These are phyloP conservation scores for Stagonosporopsis vannaccii DNA, from an alignment of 2,329 filamentous ascomycete genomes.

Conservation along the genomic window DNA sequence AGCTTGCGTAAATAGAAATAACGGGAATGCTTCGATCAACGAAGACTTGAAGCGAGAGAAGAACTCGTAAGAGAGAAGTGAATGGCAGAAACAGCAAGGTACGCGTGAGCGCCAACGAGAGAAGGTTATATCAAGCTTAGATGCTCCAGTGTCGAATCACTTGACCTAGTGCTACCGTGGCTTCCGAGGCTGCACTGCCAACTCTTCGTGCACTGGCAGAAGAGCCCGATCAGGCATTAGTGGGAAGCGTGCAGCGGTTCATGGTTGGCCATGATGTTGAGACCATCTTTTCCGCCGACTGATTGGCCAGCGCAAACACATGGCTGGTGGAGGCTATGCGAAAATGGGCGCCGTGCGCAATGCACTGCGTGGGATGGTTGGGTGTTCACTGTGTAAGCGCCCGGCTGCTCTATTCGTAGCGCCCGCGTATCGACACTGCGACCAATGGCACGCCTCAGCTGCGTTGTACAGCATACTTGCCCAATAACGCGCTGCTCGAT, in stretches of 20 bases:
- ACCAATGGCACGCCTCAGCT: constrained; percentile 36
- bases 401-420: constrained; percentile 42
- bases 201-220: constrained; percentile 41
- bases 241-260: constrained; percentile 44
- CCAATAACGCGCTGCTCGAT: constrained; percentile 32
- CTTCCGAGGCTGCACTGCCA: constrained; percentile 39
- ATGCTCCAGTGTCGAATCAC: constrained; percentile 36
- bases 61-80: constrained; percentile 46
- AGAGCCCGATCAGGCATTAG: constrained; percentile 25
- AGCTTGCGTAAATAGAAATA: constrained; percentile 30
- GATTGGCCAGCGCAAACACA: constrained; percentile 36
- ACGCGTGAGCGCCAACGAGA: constrained; percentile 37
- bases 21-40: constrained; percentile 56
- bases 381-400: constrained; percentile 42
- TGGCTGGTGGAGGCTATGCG: constrained; percentile 19
- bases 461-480: constrained; percentile 36
- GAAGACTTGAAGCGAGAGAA: constrained; percentile 44
- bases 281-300: constrained; percentile 26
- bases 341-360: constrained; percentile 33
- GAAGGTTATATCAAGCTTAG: constrained; percentile 48
- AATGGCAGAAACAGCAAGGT: constrained; percentile 39
- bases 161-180: constrained; percentile 38
- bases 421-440: constrained; percentile 24
- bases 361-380: constrained; percentile 40
- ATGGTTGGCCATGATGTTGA: constrained; percentile 45